Base-by-base conservation (phyloP, 768 basidiomycete genomes). In the Gyrodon lividus region DNA sequence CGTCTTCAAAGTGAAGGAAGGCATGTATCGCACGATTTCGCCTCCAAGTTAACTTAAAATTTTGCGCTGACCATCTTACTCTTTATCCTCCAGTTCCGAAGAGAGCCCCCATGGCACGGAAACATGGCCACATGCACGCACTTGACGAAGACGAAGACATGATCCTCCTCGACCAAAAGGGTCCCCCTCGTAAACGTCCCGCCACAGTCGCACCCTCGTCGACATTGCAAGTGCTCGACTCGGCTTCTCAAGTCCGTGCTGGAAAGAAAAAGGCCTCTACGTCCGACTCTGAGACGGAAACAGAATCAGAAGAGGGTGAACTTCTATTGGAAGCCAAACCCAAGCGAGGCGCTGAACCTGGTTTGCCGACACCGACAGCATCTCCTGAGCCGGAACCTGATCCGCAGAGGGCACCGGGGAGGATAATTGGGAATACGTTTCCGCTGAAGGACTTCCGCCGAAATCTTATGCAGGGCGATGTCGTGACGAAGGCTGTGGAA, bases 401-500 rank as follows among this genome's bases (percentile, higher is more conserved):
- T 50, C 74, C 73, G 14, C 80, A 79, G 24, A 77, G 80, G 13
- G 82, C 80, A 14, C 77, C 82, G 0, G 89, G 89, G 5, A 74
- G 89, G 43, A 87, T 95, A 46, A 82, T 96, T 34, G 88, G 90
- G 8, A 80, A 75, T 34, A 82, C 84, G 0, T 75, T 76, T 57
- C 93, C 93, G 1, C 72, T 95, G 46, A 72, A 74, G 41, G 93
- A 96, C 67, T 97, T 95, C 72, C 72, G 74, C 53, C 73, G 77
- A 59, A 88, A 90, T 62, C 70, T 89, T 30, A 77, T 74, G 23
- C 77, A 77, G 47, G 91, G 90, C 0, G 92, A 92, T 65, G 72
- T 92, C 17, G 89, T 94, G 34, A 82, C 79, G 13, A 92, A 95
- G 69, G 92, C 91, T 0, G 87, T 92, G 7, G 84, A 87, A 59